Percentiles rank a stretch among this genome's conserved stretches.
These are phyloP conservation scores for Tylopilus subfusipes DNA, from an alignment of 768 basidiomycete species.

Conservation along the genomic window DNA sequence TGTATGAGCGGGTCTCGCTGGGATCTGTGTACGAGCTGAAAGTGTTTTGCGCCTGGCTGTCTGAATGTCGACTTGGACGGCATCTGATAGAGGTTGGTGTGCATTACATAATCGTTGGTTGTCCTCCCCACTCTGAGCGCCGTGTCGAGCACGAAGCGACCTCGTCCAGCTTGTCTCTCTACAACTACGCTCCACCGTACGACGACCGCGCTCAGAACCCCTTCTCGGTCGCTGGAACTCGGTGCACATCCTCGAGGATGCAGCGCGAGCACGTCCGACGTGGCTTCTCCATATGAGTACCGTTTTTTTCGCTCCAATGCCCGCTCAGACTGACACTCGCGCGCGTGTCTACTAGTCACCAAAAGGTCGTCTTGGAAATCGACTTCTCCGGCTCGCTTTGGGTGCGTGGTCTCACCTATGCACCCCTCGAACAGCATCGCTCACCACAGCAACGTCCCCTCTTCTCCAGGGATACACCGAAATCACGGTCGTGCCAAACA, in stretches of 20 bases:
- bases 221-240: conserved; percentile 1
- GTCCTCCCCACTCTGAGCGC: not conserved
- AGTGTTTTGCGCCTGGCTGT: conserved; percentile 86
- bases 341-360: conserved; percentile 81
- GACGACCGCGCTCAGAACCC: not conserved
- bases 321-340: conserved; percentile 42
- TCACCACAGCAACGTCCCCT: conserved; percentile 18
- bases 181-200: not conserved
- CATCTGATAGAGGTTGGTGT: conserved; percentile 42
- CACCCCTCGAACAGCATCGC: conserved; percentile 13
- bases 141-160: not conserved
- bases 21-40: conserved; percentile 95
- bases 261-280: conserved; percentile 77
- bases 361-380: conserved; percentile 92
- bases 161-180: no score
- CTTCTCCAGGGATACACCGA: conserved; percentile 81
- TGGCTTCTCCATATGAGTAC: conserved; percentile 88
- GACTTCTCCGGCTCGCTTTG: conserved; percentile 86
- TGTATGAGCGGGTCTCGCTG: conserved; percentile 94
- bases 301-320: conserved; percentile 25
- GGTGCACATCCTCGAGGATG: conserved; percentile 36
- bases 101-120: not conserved
- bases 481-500: conserved; percentile 81
- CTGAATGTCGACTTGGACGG: conserved; percentile 84
- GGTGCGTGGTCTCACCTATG: conserved; percentile 46